Evolutionary conservation across 108 stramenopile genomes (phyloP).

Genomic region (Nannochloropsis granulata): DNA sequence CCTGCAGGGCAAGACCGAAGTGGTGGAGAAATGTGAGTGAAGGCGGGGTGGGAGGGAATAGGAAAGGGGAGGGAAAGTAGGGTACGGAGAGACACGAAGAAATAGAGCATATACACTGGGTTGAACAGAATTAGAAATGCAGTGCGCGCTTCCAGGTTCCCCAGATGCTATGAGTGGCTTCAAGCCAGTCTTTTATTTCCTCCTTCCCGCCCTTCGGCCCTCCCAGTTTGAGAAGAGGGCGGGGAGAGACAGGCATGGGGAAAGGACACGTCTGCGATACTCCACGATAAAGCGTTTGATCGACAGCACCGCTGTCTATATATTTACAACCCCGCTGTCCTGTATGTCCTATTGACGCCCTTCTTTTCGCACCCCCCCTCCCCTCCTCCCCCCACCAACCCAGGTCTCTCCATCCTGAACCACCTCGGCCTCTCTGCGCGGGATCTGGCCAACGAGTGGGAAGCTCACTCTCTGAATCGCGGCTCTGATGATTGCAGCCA

Average conservation of each 20-base stretch:
- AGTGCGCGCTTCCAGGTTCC: no score
- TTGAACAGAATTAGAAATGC: no score
- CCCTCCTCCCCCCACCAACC: not conserved
- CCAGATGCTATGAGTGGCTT: no score
- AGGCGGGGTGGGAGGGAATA: not conserved
- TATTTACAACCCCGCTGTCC: no score
- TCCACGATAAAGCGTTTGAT: no score
- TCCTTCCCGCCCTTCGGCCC: not conserved
- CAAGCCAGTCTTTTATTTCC: not conserved
- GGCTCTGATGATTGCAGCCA: not conserved
- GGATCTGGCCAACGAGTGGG: conserved; percentile 18
- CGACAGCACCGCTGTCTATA: no score
- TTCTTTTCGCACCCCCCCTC: not conserved
- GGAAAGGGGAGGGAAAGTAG: no score
- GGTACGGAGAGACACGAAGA: no score
- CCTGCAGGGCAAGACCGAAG: not conserved
- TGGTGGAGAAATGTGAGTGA: not conserved
- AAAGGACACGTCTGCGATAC: no score
- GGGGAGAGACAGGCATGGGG: no score
- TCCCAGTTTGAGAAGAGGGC: not conserved
- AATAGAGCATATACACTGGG: no score
- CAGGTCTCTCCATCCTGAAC: conserved; percentile 6
- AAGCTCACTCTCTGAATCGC: conserved; percentile 10
- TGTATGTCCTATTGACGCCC: no score
- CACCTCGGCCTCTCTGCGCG: conserved; percentile 6